Conservation (phyloP, 257 asterid genomes). For the Nicotiana tabacum region DNA sequence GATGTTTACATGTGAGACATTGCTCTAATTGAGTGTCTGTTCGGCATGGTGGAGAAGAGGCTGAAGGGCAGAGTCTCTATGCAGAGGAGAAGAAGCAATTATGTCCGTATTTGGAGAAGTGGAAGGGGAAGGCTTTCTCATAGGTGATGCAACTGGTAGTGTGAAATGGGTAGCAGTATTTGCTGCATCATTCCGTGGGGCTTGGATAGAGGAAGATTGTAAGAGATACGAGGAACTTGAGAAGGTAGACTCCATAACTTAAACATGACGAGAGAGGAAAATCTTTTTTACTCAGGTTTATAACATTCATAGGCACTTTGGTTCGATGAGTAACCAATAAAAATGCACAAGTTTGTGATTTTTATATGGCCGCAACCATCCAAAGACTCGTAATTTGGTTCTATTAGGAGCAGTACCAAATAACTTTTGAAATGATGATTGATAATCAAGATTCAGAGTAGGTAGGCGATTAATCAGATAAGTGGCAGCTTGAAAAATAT, state of each 20-base stretch:
- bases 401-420: background rate
- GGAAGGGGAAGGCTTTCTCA: background rate
- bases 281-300: background rate
- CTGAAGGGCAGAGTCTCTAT: background rate
- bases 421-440: background rate
- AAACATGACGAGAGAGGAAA: constrained; percentile 2
- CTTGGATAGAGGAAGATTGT: background rate
- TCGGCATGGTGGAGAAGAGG: background rate
- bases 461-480: constrained; percentile 14
- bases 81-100: background rate
- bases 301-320: constrained; percentile 7
- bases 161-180: background rate
- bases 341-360: constrained; percentile 3
- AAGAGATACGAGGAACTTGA: background rate
- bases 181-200: background rate
- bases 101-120: background rate
- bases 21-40: background rate
- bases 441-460: background rate
- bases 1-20: background rate
- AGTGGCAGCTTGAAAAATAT: background rate
- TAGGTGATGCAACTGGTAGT: background rate
- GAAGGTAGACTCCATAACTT: background rate
- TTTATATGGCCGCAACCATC: constrained; percentile 13
- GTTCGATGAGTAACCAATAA: constrained; percentile 1
- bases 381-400: background rate